These are phyloP conservation scores for Metschnikowia chrysomelidarum DNA, from an alignment of 805 yeast genomes.

Conservation along the genomic window DNA sequence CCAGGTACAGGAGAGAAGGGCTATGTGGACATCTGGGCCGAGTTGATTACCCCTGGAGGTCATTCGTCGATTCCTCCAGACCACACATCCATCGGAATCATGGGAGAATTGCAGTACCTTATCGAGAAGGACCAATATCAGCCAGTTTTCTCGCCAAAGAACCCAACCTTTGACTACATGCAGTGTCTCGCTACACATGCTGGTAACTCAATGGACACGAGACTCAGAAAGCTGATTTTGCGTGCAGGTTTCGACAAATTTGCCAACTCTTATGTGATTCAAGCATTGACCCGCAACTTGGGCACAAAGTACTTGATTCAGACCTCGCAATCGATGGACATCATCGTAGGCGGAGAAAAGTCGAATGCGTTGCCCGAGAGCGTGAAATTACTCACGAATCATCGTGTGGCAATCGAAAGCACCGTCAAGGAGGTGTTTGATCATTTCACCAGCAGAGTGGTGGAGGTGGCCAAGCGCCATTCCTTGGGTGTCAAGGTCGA, in stretches of 20 bases:
- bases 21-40: conserved; percentile 45
- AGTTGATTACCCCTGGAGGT: conserved; percentile 28
- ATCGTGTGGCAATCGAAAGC: conserved; percentile 61
- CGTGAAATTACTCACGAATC: conserved; percentile 54
- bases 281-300: conserved; percentile 24
- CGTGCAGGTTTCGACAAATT: conserved; percentile 33
- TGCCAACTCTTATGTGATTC: conserved; percentile 35
- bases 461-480: conserved; percentile 44
- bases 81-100: conserved; percentile 30
- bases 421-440: conserved; percentile 42
- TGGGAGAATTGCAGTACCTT: conserved; percentile 21
- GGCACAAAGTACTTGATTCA: conserved; percentile 41
- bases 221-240: conserved; percentile 25
- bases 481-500: conserved; percentile 47
- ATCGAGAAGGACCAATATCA: conserved; percentile 23
- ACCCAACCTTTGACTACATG: conserved; percentile 26
- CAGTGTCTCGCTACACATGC: conserved; percentile 27
- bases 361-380: conserved; percentile 75
- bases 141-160: conserved; percentile 22
- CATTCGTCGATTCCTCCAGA: conserved; percentile 31
- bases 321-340: conserved; percentile 69
- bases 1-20: conserved; percentile 48
- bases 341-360: conserved; percentile 70
- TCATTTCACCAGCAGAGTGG: conserved; percentile 35
- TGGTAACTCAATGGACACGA: conserved; percentile 14